A percentile compares a stretch with the other conserved stretches of the same genome.
Conservation (phyloP, 2,329 filamentous ascomycete species). For the Botryotinia globosa region DNA sequence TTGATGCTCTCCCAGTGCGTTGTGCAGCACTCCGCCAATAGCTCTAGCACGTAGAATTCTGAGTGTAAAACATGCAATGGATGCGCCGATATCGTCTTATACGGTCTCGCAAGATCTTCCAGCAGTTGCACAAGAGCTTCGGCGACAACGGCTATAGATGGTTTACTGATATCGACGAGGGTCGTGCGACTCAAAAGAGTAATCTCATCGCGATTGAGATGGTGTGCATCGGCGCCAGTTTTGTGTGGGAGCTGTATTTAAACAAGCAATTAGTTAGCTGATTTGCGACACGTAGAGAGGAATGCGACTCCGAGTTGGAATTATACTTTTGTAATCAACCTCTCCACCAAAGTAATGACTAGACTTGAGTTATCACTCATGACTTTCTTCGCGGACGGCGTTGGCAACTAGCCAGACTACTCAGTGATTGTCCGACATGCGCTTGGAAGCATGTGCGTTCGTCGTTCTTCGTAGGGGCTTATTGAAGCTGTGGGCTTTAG, state of each 20-base stretch:
- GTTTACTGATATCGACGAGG: slow-evolving; percentile 57
- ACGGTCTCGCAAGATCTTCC: slow-evolving; percentile 56
- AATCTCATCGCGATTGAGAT: slow-evolving; percentile 59
- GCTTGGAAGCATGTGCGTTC: slow-evolving; percentile 19
- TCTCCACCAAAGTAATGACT: slow-evolving; percentile 60
- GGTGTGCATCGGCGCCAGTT: slow-evolving; percentile 55
- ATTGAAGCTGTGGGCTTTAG: slow-evolving; percentile 18
- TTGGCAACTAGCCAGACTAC: slow-evolving; percentile 30
- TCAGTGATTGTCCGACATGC: slow-evolving; percentile 33
- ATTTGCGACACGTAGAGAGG: slow-evolving; percentile 21
- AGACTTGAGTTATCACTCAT: slow-evolving; percentile 61
- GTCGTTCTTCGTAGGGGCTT: slow-evolving; percentile 14
- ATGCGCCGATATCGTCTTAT: slow-evolving; percentile 50
- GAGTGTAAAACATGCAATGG: slow-evolving; percentile 61
- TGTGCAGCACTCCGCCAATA: slow-evolving; percentile 64
- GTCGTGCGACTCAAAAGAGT: slow-evolving; percentile 59
- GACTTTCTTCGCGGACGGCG: slow-evolving; percentile 27
- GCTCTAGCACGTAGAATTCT: slow-evolving; percentile 61
- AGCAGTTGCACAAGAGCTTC: slow-evolving; percentile 56
- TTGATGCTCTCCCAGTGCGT: slow-evolving; percentile 55
- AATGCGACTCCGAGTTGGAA: slow-evolving; percentile 16
- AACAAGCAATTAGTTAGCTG: slow-evolving; percentile 21
- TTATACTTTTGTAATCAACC: slow-evolving; percentile 58
- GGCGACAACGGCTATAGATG: slow-evolving; percentile 53
- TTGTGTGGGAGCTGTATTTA: slow-evolving; percentile 57